Evolutionary conservation across 2,329 filamentous ascomycete species (phyloP), one percentile per base, ranked within the genome.

Genomic region (Talaromyces marneffei): DNA sequence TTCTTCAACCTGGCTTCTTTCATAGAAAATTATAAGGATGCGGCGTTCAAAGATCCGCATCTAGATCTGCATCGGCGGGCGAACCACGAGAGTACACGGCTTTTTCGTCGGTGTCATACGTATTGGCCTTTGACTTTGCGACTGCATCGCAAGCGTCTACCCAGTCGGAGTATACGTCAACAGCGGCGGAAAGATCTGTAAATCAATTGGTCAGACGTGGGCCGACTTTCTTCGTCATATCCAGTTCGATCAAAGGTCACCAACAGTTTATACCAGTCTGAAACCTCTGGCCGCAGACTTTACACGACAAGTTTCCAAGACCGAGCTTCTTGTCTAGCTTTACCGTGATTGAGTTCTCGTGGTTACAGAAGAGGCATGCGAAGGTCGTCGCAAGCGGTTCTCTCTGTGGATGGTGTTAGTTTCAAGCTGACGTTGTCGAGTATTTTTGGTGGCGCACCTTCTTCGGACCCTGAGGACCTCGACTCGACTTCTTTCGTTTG

Each of bases 91-190:
- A 60, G 25, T 60, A 60, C 20, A 29, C 52, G 10, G 52, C 39
- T 39, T 60, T 50, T 8, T 50, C 37, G 61, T 66, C 67, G 57
- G 44, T 63, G 58, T 73, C 72, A 50, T 74, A 72, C 54, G 70
- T 71, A 57, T 69, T 71, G 42, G 79, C 81, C 20, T 81, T 79
- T 63, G 86, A 81, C 70, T 89, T 87, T 16, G 87, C 87, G 55
- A 90, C 87, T 5, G 85, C 82, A 71, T 91, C 88, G 72, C 87
- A 90, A n/a, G 94, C 94, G 77, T 99, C 94, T 65, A 99, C 91
- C 94, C 94, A 99, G 75, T 97, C 94, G 35, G 91, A 90, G 72
- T 99, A 99, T 7, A 99, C 93, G 73, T 99, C 94, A 52, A 99
- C 92, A 0, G 91, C 85, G 14, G 90, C 90, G 27, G 91, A 95